Percentiles rank a stretch among this genome's conserved stretches.
Conservation (phyloP, 441 rosid genomes). For the Bruguiera hainesii region DNA sequence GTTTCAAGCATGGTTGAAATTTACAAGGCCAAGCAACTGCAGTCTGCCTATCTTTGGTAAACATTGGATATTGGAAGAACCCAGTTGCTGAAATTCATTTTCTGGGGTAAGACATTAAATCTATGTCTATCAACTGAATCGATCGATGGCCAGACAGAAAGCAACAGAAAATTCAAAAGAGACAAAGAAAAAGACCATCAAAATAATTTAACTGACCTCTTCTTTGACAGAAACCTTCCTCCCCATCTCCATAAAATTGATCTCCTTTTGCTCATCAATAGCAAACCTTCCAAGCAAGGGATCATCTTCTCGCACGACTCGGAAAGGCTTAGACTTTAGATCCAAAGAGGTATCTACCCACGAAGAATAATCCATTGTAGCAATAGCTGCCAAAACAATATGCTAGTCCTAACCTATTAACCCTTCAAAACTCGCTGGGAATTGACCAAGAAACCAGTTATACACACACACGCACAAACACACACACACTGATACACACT, state of each 20-base stretch:
- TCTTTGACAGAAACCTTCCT: constrained; percentile 33
- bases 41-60: too few relatives aligned
- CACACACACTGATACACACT: too few relatives aligned
- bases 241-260: constrained; percentile 32
- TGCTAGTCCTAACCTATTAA: not conserved
- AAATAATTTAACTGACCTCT: constrained; percentile 34
- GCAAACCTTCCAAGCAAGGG: constrained; percentile 22
- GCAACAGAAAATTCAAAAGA: not conserved
- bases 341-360: constrained; percentile 68
- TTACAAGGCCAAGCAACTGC: too few relatives aligned
- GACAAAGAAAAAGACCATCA: not conserved
- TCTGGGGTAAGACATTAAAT: too few relatives aligned
- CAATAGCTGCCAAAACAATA: not conserved
- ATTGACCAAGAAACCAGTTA: not conserved
- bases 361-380: constrained; percentile 46
- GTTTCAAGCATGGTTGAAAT: too few relatives aligned
- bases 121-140: too few relatives aligned
- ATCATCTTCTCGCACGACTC: constrained; percentile 27
- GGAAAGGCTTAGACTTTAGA: constrained; percentile 52
- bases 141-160: too few relatives aligned
- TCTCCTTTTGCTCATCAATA: constrained; percentile 24
- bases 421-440: not conserved
- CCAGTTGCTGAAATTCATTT: too few relatives aligned
- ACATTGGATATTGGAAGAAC: too few relatives aligned
- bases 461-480: too few relatives aligned